Base-by-base conservation (phyloP, 768 basidiomycete species). In the Macrolepiota dolichaula region DNA sequence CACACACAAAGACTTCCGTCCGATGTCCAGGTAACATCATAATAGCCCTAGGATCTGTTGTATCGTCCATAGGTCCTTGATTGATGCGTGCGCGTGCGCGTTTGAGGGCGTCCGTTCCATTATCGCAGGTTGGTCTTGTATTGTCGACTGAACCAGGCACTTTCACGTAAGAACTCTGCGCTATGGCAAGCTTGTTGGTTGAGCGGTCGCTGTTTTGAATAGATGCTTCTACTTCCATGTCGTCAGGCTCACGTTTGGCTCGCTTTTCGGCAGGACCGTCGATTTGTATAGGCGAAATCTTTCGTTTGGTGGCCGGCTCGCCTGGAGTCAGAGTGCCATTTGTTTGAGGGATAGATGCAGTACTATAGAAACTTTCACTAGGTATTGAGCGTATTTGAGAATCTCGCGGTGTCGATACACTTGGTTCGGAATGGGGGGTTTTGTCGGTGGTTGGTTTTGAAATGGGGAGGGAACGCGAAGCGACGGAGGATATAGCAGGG, bases 1-100 rank as follows among this genome's bases (percentile, higher is more conserved):
- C 83, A 58, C 89, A 90, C 5, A 90, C 85, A 57, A 92, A 94
- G 6, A 94, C 89, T 72, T 89, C 87, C 36, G 85, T 76, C 61
- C 81, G 79, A 65, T 92, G 91, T n/a, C 80, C 84, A 29, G 73
- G 70, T 32, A 87, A 73, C 44, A 85, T 68, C 56, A 81, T 77
- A 46, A 83, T 70, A n/a, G 76, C 73, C 38, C 72, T 68, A 6
- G 78, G 71, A 68, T 79, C 72, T 22, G 77, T 77, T 25, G 68
- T 72, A 25, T 77, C 72, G 59, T 82, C 82, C 15, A 69, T 70
- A n/a, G 80, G 77, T 5, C 77, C 76, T 68, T 77, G 74, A 24
- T 35, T 40, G 22, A 49, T 38, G n/a, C 40, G 59, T 37, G 44
- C 7, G 52, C 36, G 44, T 13, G 32, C 51, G 11, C 32, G 44